These are phyloP conservation scores for Cryomyces minteri DNA, from an alignment of 495 filamentous ascomycete genomes.

Conservation along the genomic window DNA sequence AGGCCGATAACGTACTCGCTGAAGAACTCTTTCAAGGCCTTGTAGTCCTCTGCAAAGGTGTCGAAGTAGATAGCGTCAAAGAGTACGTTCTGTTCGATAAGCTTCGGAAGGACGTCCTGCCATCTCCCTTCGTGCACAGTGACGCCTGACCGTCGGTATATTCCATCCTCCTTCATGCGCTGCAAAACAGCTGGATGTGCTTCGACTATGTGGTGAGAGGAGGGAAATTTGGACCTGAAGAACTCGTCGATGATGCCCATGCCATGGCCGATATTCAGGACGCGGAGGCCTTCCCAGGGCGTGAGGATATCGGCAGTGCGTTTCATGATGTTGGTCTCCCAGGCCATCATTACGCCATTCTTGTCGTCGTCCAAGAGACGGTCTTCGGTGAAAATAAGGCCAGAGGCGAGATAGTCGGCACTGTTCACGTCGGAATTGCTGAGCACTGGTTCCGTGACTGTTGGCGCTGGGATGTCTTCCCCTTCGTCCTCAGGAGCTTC, in stretches of 20 bases:
- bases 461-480: slow-evolving; percentile 1
- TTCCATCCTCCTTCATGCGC: slow-evolving; percentile 43
- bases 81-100: slow-evolving; percentile 47
- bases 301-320: slow-evolving; percentile 47
- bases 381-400: slow-evolving; percentile 52
- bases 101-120: slow-evolving; percentile 61
- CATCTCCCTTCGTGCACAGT: slow-evolving; percentile 55
- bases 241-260: slow-evolving; percentile 91
- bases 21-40: slow-evolving; percentile 72
- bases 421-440: slow-evolving; percentile 23
- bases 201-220: slow-evolving; percentile 64
- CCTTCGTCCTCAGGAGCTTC: not conserved
- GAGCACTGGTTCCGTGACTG: slow-evolving; percentile 5
- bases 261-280: slow-evolving; percentile 87
- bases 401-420: slow-evolving; percentile 56
- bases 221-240: slow-evolving; percentile 51
- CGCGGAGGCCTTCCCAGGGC: slow-evolving; percentile 38
- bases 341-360: slow-evolving; percentile 96
- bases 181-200: slow-evolving; percentile 70
- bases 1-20: slow-evolving; percentile 66
- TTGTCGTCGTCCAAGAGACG: slow-evolving; percentile 60
- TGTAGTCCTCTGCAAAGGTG: slow-evolving; percentile 89
- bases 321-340: slow-evolving; percentile 85
- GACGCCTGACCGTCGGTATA: slow-evolving; percentile 45
- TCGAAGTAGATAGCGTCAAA: slow-evolving; percentile 97